These are phyloP conservation scores for Meira nashicola DNA, from an alignment of 1,284 basidiomycete genomes.

Conservation along the genomic window DNA sequence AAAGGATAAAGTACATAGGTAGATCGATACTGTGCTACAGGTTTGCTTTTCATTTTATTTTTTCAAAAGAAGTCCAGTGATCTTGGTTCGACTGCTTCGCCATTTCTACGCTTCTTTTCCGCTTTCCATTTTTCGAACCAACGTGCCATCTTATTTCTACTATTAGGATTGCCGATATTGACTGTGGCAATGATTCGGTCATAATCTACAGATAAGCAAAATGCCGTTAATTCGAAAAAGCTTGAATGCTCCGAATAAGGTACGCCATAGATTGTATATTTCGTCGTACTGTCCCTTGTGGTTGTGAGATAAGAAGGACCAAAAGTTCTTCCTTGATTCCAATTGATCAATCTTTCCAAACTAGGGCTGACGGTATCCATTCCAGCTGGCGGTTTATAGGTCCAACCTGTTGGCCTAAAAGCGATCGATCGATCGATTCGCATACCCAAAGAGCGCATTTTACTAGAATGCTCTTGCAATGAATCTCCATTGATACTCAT, in stretches of 20 bases:
- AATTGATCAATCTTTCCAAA: constrained; percentile 57
- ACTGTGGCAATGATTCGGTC: constrained; percentile 88
- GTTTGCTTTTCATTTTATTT: not conserved
- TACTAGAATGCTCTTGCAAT: constrained; percentile 64
- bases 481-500: constrained; percentile 72
- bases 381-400: constrained; percentile 68
- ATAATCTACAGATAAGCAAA: constrained; percentile 78
- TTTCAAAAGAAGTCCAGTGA: constrained; percentile 6
- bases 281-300: constrained; percentile 63
- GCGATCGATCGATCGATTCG: constrained; percentile 72
- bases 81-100: not conserved
- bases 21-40: not conserved
- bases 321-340: constrained; percentile 65
- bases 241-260: constrained; percentile 90
- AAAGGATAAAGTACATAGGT: not conserved
- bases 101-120: constrained; percentile 23
- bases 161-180: constrained; percentile 76
- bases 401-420: constrained; percentile 92
- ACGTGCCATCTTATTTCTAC: constrained; percentile 40
- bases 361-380: constrained; percentile 54
- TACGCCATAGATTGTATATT: constrained; percentile 70
- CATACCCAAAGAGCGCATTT: constrained; percentile 66
- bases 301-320: constrained; percentile 66
- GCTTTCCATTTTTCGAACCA: constrained; percentile 46
- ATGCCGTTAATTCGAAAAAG: constrained; percentile 64